phyloP scores from a whole-genome alignment of 2,329 filamentous ascomycete species.

The Sclerotinia nivalis region DNA sequence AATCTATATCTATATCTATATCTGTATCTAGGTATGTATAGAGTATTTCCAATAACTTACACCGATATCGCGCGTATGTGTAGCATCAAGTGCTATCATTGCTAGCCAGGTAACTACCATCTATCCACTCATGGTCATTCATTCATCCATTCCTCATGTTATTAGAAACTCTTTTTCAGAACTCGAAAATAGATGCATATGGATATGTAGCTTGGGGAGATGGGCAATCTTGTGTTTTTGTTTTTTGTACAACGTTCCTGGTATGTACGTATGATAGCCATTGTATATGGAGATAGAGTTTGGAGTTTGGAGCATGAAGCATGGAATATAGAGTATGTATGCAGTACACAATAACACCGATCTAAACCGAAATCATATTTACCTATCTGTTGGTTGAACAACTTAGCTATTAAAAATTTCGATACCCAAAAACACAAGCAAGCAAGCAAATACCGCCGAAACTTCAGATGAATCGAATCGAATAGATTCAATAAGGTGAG shows the following conservation, averaged over 20 bases:
- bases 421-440: too few species aligned
- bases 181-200: not conserved
- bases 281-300: too few species aligned
- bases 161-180: not conserved
- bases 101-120: not conserved
- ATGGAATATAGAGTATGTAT: not conserved
- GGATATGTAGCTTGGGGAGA: not conserved
- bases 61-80: constrained; percentile 12
- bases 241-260: not conserved
- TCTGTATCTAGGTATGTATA: not conserved
- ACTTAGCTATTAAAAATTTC: too few species aligned
- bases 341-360: not conserved
- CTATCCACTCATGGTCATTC: not conserved
- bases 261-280: not conserved
- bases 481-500: too few species aligned
- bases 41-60: not conserved
- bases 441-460: too few species aligned
- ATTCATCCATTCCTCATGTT: not conserved
- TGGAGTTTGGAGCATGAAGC: too few species aligned
- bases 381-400: not conserved
- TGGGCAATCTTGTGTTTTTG: not conserved
- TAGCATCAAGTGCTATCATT: not conserved
- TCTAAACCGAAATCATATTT: not conserved
- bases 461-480: too few species aligned
- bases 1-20: not conserved